Evolutionary conservation across 192 early-diverging fungal species (phyloP).

Genomic region (Backusella liffmaniae): DNA sequence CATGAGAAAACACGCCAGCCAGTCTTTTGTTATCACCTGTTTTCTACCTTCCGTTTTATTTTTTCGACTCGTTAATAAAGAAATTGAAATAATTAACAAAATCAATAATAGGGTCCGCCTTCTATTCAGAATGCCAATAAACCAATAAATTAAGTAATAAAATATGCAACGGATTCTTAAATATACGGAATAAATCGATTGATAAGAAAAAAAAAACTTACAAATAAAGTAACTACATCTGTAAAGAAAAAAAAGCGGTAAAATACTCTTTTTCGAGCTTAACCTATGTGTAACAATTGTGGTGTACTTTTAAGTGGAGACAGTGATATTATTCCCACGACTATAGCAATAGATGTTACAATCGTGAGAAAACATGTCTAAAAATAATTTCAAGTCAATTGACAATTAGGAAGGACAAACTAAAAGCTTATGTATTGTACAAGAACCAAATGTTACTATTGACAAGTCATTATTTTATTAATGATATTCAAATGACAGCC

Average conservation of each 20-base stretch:
- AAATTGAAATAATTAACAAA: background rate
- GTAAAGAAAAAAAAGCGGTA: background rate
- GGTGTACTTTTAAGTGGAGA: background rate
- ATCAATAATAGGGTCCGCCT: background rate
- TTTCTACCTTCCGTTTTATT: background rate
- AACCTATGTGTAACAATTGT: background rate
- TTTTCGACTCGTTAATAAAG: background rate
- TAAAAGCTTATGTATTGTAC: background rate
- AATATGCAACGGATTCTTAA: background rate
- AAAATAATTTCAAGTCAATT: background rate
- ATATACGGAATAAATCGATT: slow-evolving; percentile 1
- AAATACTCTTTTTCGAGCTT: background rate
- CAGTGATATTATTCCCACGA: background rate
- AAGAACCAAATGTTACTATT: background rate
- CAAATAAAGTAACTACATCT: background rate
- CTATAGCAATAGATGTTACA: background rate
- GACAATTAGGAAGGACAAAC: background rate
- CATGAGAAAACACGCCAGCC: background rate
- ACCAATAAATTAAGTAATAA: background rate
- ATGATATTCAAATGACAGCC: slow-evolving; percentile 1
- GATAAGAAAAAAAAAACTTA: background rate
- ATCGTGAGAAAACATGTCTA: background rate
- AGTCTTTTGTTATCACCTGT: background rate
- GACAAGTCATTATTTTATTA: slow-evolving; percentile 8
- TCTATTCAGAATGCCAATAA: background rate